Base-by-base conservation (phyloP, 1,284 basidiomycete species). In the Tilletia caries region DNA sequence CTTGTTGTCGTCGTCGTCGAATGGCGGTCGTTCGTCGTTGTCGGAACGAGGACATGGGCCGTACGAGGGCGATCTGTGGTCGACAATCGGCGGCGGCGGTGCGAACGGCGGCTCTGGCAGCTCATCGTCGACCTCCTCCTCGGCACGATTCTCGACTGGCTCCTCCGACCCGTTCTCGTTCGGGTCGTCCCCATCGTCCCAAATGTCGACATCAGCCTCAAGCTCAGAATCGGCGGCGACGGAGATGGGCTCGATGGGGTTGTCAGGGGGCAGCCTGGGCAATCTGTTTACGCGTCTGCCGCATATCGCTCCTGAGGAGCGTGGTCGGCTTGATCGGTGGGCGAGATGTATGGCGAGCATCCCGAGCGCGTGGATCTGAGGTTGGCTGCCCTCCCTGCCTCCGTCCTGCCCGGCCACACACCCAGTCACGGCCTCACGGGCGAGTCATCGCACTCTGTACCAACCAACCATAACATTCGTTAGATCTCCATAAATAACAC, bases 271-370 rank as follows among this genome's bases (percentile, higher is more conserved):
- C 37, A 18, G 6, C 12, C 48, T 25, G 48, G 48, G 79, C 34
- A 43, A 20, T 18, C 70, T 73, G n/a, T 60, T 75, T 48, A 74
- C 68, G 54, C 67, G 79, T 44, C 83, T 92, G 75, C 89, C 90
- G 2, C 90, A 91, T 73, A 86, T 96, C 3, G 92, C 92, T 81
- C 86, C 88, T 6, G 92, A 91, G 87, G 95, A 96, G 84, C 84
- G 86, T 65, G 92, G 92, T 1, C 87, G 93, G 67, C 84, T 96
- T 68, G 84, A 86, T 48, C 84, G 86, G 69, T 97, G 95, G 94
- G 88, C 87, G 6, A 86, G 89, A 54, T 88, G 89, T 18, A 88
- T 93, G 52, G 86, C 87, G 71, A 89, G 88, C 75, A 91, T 97
- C 65, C 90, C 91, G 64, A 91, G 91, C 3, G 90, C 89, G 74